Base-by-base conservation (phyloP, 2,329 filamentous ascomycete species). In the Aspergillus udagawae region DNA sequence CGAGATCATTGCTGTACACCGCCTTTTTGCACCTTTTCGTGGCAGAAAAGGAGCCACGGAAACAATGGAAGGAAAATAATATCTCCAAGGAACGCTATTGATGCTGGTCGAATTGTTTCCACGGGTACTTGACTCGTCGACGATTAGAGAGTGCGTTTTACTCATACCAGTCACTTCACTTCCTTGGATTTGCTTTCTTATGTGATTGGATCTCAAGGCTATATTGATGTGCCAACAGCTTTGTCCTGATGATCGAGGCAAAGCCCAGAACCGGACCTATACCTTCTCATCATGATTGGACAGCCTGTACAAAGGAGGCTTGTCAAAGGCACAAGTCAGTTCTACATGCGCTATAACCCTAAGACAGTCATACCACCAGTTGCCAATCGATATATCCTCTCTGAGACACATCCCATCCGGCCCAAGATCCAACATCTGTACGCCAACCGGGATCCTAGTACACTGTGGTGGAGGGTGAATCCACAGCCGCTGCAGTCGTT, bases 381-480 rank as follows among this genome's bases (percentile, higher is more conserved):
- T 50, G 73, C 69, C 32, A 20, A 45, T n/a, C 70, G 72, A 47
- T 72, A 74, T 64, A 53, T 70, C 38, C 49, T 32, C 32, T 51
- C 60, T 60, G 64, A 55, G 10, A 53, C 58, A 51, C 71, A 77
- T 60, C 69, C 72, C 1, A 65, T 78, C 51, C 67, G 68, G 17
- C 70, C 71, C 21, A 77, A 75, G 61, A 66, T 77, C 52, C 45
- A 66, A 25, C 63, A 76, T 44, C 65, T 70, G 54, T 77, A 72
- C 53, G 62, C 65, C 7, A 67, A 70, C 55, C 74, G 77, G 47
- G 70, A 75, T 44, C 70, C 67, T 9, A 70, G 75, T 63, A 71
- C 70, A 35, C 71, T 85, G 20, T 81, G 81, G 76, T 82, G 79
- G 78, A 68, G 70, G 17, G 74, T 80, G 5, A 75, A 56, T 52